Conservation (phyloP, 1,284 basidiomycete genomes). For the Ustilago loliicola region DNA sequence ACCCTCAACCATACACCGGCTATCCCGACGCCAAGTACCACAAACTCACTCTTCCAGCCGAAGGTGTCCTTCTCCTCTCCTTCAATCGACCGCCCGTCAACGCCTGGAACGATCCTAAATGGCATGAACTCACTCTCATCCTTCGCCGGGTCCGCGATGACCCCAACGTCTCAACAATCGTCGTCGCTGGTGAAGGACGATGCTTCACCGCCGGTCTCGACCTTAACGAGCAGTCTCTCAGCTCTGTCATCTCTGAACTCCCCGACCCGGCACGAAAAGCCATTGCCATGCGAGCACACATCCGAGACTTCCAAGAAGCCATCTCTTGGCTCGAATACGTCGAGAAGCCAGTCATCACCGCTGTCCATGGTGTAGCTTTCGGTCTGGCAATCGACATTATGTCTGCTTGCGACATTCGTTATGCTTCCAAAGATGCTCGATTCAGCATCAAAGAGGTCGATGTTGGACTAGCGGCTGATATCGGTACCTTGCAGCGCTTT, state of each 20-base stretch:
- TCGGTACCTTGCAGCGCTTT: slow-evolving; percentile 87
- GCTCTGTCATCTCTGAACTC: slow-evolving; percentile 24
- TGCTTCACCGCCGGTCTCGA: slow-evolving; percentile 70
- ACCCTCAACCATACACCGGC: slow-evolving; percentile 46
- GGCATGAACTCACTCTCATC: slow-evolving; percentile 64
- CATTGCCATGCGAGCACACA: slow-evolving; percentile 54
- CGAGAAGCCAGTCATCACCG: slow-evolving; percentile 85
- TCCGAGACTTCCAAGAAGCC: slow-evolving; percentile 68
- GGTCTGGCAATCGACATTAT: slow-evolving; percentile 84
- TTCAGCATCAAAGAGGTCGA: slow-evolving; percentile 92
- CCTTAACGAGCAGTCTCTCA: slow-evolving; percentile 42
- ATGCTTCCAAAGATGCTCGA: slow-evolving; percentile 76
- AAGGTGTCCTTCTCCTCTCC: slow-evolving; percentile 59
- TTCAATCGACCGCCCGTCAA: slow-evolving; percentile 67
- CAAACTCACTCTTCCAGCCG: slow-evolving; percentile 54
- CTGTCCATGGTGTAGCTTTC: slow-evolving; percentile 81
- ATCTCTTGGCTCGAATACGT: slow-evolving; percentile 75
- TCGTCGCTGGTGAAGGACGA: slow-evolving; percentile 64
- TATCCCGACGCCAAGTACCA: slow-evolving; percentile 51
- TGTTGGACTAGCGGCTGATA: slow-evolving; percentile 88
- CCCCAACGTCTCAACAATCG: slow-evolving; percentile 63
- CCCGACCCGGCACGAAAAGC: slow-evolving; percentile 66
- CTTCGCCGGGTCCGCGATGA: slow-evolving; percentile 59
- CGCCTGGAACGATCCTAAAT: slow-evolving; percentile 62
- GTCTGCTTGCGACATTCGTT: slow-evolving; percentile 84